Evolutionary conservation across 306 rosid genomes (phyloP), one percentile per base, ranked within the genome.

Genomic region (Erythrophleum fordii): DNA sequence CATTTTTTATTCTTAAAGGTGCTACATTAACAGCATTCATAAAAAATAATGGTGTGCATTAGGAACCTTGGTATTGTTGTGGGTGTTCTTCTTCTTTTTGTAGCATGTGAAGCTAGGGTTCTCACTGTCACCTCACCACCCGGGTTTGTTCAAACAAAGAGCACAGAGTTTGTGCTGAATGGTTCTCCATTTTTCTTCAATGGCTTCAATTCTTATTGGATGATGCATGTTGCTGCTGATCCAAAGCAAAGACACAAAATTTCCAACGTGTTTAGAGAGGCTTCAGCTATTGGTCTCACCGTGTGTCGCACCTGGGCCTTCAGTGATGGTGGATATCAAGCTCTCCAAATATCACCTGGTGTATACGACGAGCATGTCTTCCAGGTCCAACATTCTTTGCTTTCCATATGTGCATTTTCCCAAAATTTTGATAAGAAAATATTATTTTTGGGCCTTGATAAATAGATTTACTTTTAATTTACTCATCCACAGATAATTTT

Each of bases 281-380:
- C 89, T 60, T 87, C 94, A 3, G 71, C 77, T 13, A 49, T 44
- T 0, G 94, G 92, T 49, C 91, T 90, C 23, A 83, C 79, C 0
- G 89, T 90, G 53, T 84, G 92, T 70, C 81, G 94, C 11, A 81
- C 90, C 3, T 88, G 91, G 94, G 94, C 87, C 4, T 88, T 86
- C 41, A 86, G 65, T 53, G 94, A 90, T 49, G 94, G 90, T 64
- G 86, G 81, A 12, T 12, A 81, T 68, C 83, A 65, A 69, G 66
- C 92, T 6, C 84, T 90, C 6, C 92, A 84, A 73, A 61, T 76
- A 20, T 86, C 89, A 0, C 87, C 88, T n/a, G 84, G 92, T 5
- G 13, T 85, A 45, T 90, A 86, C 42, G 83, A 90, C 58, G 92
- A 88, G 81, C 48, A 8, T 29, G 64, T 80, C 28, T 88, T 88